phyloP scores from a whole-genome alignment of 192 early-diverging fungal genomes.

The Coemansia erecta region DNA sequence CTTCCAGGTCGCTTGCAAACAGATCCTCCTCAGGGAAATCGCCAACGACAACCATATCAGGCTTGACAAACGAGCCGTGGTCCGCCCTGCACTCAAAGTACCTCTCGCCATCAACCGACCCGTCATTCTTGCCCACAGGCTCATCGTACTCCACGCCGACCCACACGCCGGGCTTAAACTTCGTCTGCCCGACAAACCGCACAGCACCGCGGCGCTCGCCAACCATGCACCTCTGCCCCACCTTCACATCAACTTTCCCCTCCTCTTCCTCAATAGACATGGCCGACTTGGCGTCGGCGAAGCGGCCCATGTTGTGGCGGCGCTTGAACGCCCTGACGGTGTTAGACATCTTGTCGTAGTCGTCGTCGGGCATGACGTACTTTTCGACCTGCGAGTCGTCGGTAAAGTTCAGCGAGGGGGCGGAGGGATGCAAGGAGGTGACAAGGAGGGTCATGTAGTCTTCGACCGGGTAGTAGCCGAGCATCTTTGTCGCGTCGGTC shows the following conservation, averaged over 20 bases:
- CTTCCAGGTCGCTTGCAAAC: conserved; percentile 71
- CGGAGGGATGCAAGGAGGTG: conserved; percentile 9
- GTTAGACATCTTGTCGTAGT: conserved; percentile 81
- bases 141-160: conserved; percentile 95
- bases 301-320: conserved; percentile 85
- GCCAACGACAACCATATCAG: conserved; percentile 84
- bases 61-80: conserved; percentile 87
- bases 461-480: conserved; percentile 84
- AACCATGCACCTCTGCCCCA: conserved; percentile 63
- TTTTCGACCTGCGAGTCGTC: conserved; percentile 92
- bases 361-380: conserved; percentile 84
- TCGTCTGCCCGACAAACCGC: conserved; percentile 68
- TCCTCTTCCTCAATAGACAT: conserved; percentile 79
- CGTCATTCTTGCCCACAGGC: conserved; percentile 93
- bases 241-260: conserved; percentile 58
- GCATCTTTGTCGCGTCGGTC: conserved; percentile 62
- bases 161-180: conserved; percentile 88
- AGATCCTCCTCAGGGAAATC: conserved; percentile 92
- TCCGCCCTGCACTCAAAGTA: conserved; percentile 78
- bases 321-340: conserved; percentile 87
- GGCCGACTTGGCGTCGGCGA: conserved; percentile 74
- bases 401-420: conserved; percentile 64
- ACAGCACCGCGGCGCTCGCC: conserved; percentile 68
- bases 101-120: conserved; percentile 68
- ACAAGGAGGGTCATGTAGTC: conserved; percentile 82